phyloP scores from a whole-genome alignment of 768 basidiomycete species.

The Rhodotorula kratochvilovae region DNA sequence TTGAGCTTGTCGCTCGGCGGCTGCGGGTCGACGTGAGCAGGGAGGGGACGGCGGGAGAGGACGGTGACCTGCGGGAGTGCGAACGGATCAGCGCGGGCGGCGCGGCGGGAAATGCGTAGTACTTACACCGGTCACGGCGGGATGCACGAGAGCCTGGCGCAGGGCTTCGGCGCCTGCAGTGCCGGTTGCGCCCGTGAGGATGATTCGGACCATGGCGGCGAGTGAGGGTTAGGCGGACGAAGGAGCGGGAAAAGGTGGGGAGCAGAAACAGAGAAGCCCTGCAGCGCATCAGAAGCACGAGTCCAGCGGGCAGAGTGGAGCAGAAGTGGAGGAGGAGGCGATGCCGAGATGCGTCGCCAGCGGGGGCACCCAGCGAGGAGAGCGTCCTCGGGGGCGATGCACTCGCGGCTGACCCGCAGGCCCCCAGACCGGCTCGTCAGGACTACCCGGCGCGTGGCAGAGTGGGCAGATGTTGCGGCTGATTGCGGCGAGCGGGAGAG shows the following conservation, averaged over 20 bases:
- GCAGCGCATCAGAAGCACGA: too few relatives aligned
- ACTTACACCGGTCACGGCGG: not conserved
- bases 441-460: too few relatives aligned
- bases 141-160: slow-evolving; percentile 12
- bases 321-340: not conserved
- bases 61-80: slow-evolving; percentile 15
- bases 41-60: slow-evolving; percentile 30
- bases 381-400: too few relatives aligned
- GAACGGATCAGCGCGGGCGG: too few relatives aligned
- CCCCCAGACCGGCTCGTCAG: too few relatives aligned
- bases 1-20: slow-evolving; percentile 9
- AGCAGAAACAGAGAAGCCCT: not conserved
- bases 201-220: not conserved
- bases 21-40: not conserved
- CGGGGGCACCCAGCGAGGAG: too few relatives aligned
- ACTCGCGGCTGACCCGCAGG: too few relatives aligned
- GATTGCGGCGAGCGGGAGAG: too few relatives aligned
- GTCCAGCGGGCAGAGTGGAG: not conserved
- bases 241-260: too few relatives aligned
- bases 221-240: not conserved
- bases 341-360: not conserved
- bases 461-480: too few relatives aligned
- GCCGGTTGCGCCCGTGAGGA: slow-evolving; percentile 27
- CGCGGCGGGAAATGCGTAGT: too few relatives aligned
- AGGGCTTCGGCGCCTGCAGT: slow-evolving; percentile 16